phyloP scores from a whole-genome alignment of 2,329 filamentous ascomycete species.

The Penicillium brasilianum region DNA sequence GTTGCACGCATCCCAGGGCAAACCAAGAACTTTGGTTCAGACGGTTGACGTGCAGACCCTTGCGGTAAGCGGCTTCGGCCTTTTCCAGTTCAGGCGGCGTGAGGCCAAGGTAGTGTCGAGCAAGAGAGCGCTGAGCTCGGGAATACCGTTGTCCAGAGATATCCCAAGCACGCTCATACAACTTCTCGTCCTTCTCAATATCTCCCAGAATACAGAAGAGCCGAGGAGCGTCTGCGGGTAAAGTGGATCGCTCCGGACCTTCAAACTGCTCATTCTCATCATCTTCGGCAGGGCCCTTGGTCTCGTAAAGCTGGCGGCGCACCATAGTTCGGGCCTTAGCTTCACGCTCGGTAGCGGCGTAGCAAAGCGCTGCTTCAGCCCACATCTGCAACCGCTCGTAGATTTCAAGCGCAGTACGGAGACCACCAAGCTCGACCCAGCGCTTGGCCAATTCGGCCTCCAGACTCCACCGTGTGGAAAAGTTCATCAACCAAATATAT shows the following conservation, averaged over 20 bases:
- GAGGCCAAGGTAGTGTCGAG: constrained; percentile 72
- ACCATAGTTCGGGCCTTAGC: constrained; percentile 80
- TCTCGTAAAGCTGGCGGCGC: constrained; percentile 77
- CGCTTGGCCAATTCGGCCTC: constrained; percentile 90
- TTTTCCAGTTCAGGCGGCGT: constrained; percentile 65
- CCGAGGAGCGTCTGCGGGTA: constrained; percentile 81
- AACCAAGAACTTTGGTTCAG: constrained; percentile 87
- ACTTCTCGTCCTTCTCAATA: constrained; percentile 72
- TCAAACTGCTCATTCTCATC: constrained; percentile 63
- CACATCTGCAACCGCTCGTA: constrained; percentile 92
- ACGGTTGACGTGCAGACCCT: constrained; percentile 78
- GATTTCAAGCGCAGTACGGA: constrained; percentile 90
- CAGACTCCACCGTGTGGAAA: constrained; percentile 89
- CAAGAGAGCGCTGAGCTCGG: constrained; percentile 84
- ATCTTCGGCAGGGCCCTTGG: constrained; percentile 54
- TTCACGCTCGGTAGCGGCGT: constrained; percentile 78
- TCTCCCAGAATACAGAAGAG: constrained; percentile 94
- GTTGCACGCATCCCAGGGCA: constrained; percentile 82
- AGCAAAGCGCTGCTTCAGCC: constrained; percentile 92
- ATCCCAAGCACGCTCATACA: constrained; percentile 88
- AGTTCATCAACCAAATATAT: constrained; percentile 82
- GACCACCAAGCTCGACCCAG: constrained; percentile 88
- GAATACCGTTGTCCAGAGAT: constrained; percentile 81
- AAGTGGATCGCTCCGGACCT: constrained; percentile 71
- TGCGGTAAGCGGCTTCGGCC: constrained; percentile 77